Base-by-base conservation (phyloP, 208 protist genomes). In the Leishmania martiniquensis region DNA sequence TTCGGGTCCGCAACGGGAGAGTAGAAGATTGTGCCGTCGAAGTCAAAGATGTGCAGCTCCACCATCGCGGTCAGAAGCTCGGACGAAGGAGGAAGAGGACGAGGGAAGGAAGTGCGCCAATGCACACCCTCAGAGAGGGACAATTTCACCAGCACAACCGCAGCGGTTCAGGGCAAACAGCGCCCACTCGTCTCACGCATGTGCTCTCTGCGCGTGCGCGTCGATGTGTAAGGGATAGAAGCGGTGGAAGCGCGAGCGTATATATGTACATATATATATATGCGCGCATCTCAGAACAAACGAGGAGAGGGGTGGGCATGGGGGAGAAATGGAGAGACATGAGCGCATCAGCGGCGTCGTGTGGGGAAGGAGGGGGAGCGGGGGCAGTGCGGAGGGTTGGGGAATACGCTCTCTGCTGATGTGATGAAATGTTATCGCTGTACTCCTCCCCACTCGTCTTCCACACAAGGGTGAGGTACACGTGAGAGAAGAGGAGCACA, bases 21-120 rank as follows among this genome's bases (percentile, higher is more conserved):
- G 80, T 88, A 82, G 72, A 97, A 97, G 47, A 95, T 78, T 13
- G 91, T 95, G 20, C 93, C 91, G 70, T 97, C 93, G 89, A 97
- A 97, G 60, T 97, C 93, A 72, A 95, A 97, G 42, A 97, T 80
- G 78, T 97, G 91, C 2, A 97, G 22, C 66, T 97, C 87, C 69
- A 80, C 69, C 79, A 87, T 91, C 5, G 20, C 13, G 4, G 22
- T 72, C 55, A 63, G 49, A 25, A 55, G 74, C 45, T 39, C 42
- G 25, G 65, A 62, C 60, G 52, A 72, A 47, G 25, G 12, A 20
- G 22, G 22, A 49, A 2, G 66, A 52, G 52, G 52, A 22, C 2
- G n/a, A 44, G 66, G 44, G 32, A 55, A 9, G 29, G 45, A 59
- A 3, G 59, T 32, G 45, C 7, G 51, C 32, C n/a, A 45, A 47